phyloP scores from a whole-genome alignment of 75 land plant genomes.

The Cryptomeria japonica region DNA sequence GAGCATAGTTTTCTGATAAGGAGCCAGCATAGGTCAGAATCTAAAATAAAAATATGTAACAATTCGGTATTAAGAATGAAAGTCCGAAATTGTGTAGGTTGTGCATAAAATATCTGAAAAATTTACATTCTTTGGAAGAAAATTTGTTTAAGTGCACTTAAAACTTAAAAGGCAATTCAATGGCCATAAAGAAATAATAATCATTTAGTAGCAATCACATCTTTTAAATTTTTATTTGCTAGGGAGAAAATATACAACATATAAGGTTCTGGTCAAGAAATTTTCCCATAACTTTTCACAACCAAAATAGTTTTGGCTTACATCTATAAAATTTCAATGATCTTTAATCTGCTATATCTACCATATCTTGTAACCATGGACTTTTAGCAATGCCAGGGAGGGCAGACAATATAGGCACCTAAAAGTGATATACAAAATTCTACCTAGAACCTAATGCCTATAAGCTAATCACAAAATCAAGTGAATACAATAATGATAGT shows the following conservation, averaged over 20 bases:
- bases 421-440: too few species aligned
- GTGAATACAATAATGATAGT: too few species aligned
- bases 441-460: too few species aligned
- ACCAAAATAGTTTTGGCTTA: neutral
- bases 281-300: neutral
- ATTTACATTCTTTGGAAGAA: neutral
- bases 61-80: neutral
- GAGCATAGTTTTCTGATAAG: neutral
- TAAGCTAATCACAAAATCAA: too few species aligned
- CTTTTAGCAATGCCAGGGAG: neutral
- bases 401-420: neutral
- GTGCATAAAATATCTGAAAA: neutral
- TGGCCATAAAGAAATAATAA: neutral
- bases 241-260: neutral
- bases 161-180: neutral
- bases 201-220: neutral
- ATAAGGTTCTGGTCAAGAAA: neutral
- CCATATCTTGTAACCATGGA: neutral
- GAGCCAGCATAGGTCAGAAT: neutral
- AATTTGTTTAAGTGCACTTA: neutral
- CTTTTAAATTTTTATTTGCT: too few species aligned
- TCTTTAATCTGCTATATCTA: neutral
- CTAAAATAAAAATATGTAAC: neutral
- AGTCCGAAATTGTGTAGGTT: neutral
- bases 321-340: neutral